Conservation (phyloP, 2,329 filamentous ascomycete species). For the Pseudodiploospora longispora region DNA sequence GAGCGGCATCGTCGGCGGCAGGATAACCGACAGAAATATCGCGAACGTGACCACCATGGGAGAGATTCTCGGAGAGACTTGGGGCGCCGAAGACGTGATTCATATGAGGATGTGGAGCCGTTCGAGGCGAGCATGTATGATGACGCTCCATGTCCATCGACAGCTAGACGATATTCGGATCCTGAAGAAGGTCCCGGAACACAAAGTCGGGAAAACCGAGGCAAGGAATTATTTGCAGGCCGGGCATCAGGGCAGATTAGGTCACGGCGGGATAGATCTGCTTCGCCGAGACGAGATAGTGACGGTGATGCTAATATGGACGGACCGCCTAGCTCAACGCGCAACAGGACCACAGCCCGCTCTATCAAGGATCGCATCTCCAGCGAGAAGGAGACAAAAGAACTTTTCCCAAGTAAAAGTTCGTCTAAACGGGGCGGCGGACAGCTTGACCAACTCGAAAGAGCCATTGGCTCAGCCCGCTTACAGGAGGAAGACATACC, state of each 20-base stretch:
- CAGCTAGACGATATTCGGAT: slow-evolving; percentile 17
- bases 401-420: slow-evolving; percentile 31
- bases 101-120: slow-evolving; percentile 33
- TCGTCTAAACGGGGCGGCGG: slow-evolving; percentile 16
- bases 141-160: slow-evolving; percentile 42
- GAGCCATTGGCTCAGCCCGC: slow-evolving; percentile 29
- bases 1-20: slow-evolving; percentile 57
- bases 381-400: slow-evolving; percentile 23
- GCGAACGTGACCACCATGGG: slow-evolving; percentile 43
- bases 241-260: slow-evolving; percentile 23
- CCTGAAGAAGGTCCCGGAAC: slow-evolving; percentile 20
- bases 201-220: slow-evolving; percentile 32
- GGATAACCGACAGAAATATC: slow-evolving; percentile 52
- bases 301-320: slow-evolving; percentile 33
- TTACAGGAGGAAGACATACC: slow-evolving; percentile 34
- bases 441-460: slow-evolving; percentile 31
- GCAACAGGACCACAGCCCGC: slow-evolving; percentile 26
- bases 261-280: slow-evolving; percentile 33
- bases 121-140: slow-evolving; percentile 81
- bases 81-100: slow-evolving; percentile 29
- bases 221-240: slow-evolving; percentile 57
- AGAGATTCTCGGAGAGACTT: slow-evolving; percentile 17
- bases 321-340: slow-evolving; percentile 20
- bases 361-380: slow-evolving; percentile 26
- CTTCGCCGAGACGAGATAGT: slow-evolving; percentile 38